Evolutionary conservation across 2,329 filamentous ascomycete species (phyloP), one percentile per base, ranked within the genome.

Genomic region (Cytospora chrysosperma): DNA sequence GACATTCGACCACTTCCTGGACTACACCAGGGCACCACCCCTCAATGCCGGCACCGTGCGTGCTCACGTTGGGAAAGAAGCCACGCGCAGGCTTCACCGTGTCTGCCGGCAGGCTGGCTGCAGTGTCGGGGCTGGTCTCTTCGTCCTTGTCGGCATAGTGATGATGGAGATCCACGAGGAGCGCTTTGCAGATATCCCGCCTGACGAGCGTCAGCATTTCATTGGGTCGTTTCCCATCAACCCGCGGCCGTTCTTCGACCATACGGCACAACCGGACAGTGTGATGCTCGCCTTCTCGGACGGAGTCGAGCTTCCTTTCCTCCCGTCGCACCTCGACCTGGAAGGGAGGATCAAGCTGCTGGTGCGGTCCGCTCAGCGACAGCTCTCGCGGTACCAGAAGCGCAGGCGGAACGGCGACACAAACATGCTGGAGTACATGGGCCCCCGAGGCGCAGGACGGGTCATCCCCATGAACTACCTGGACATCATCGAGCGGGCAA

Each of bases 111-210:
- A 69, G 50, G 68, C 67, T 7, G 65, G 66, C 6, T 67, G 68
- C 26, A 70, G 69, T 60, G 61, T 71, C 13, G 70, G 70, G 0
- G 70, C 70, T 9, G 70, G 69, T 17, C 56, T 56, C 27, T 65
- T 65, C 55, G 70, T 68, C 2, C 62, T 70, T 1, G 68, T 70
- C 3, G 69, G 62, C 1, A 67, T 70, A 37, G 68, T 62, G 3
- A 70, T 71, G 70, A 71, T 70, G 70, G 65, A 68, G 43, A 55
- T 69, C 12, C 64, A 71, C 65, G 70, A 70, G 59, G 37, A 61
- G 15, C 51, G 60, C 17, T 59, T 30, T n/a, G 60, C 63, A 19
- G 63, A 56, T 15, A 26, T 65, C 15, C 51, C 56, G 12, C 27
- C 37, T 10, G 21, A 52, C 26, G 55, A 59, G 21, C 56, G 63